Evolutionary conservation across 2,329 filamentous ascomycete species (phyloP).

Genomic region (Phialocephala sp.): DNA sequence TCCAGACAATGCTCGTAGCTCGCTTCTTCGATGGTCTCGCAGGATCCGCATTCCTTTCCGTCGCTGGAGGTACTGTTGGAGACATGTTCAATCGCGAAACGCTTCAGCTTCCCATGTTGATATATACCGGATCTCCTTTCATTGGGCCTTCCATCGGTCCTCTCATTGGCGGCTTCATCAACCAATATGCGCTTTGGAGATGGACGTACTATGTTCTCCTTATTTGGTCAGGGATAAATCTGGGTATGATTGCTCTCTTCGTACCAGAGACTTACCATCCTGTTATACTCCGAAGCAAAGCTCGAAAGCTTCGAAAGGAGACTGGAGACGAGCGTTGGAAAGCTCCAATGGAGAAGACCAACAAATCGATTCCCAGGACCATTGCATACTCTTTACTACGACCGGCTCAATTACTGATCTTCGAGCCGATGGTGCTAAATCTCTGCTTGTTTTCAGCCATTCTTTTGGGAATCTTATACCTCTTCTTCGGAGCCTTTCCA

Average conservation of each 20-base stretch:
- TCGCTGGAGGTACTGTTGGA: slow-evolving; percentile 85
- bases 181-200: slow-evolving; percentile 74
- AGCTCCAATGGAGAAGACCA: slow-evolving; percentile 76
- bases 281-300: slow-evolving; percentile 76
- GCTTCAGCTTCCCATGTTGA: slow-evolving; percentile 81
- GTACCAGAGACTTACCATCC: slow-evolving; percentile 89
- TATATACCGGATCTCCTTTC: slow-evolving; percentile 73
- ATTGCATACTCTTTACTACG: slow-evolving; percentile 64
- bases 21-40: slow-evolving; percentile 80
- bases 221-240: slow-evolving; percentile 76
- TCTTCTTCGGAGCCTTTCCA: slow-evolving; percentile 89
- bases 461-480: slow-evolving; percentile 84
- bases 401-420: slow-evolving; percentile 74
- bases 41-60: slow-evolving; percentile 71
- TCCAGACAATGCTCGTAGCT: slow-evolving; percentile 77
- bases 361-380: slow-evolving; percentile 69
- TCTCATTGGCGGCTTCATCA: slow-evolving; percentile 79
- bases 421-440: slow-evolving; percentile 85
- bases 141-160: slow-evolving; percentile 65
- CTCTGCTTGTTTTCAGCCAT: slow-evolving; percentile 85
- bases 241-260: slow-evolving; percentile 68
- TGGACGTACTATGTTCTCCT: slow-evolving; percentile 87
- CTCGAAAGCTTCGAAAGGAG: slow-evolving; percentile 69
- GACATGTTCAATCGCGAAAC: slow-evolving; percentile 74
- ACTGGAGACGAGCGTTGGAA: slow-evolving; percentile 80